A percentile compares a stretch with the other conserved stretches of the same genome.
These are phyloP conservation scores for Linnemannia elongata DNA, from an alignment of 192 early-diverging fungal genomes.

Conservation along the genomic window DNA sequence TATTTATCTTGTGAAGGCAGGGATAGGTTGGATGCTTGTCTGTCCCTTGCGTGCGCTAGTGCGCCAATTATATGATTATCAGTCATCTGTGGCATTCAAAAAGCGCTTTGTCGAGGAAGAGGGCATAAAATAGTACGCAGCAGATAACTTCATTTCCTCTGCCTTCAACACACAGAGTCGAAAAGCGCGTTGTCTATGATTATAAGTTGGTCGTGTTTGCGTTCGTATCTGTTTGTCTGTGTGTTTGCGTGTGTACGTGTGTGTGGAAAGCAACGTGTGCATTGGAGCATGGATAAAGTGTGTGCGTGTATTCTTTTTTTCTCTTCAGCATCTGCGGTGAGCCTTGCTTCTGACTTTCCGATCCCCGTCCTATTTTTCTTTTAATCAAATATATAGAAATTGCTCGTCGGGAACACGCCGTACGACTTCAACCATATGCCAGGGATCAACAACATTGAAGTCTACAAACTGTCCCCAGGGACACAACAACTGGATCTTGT, in stretches of 20 bases:
- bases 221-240: background rate
- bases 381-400: conserved; percentile 32
- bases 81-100: conserved; percentile 6
- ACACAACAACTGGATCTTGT: conserved; percentile 49
- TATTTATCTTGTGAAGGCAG: background rate
- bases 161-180: background rate
- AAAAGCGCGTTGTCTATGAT: background rate
- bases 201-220: background rate
- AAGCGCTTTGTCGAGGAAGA: background rate
- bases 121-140: background rate
- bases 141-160: background rate
- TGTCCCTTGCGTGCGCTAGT: background rate
- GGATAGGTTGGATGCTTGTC: background rate
- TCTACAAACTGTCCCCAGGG: conserved; percentile 33
- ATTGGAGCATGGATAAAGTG: background rate
- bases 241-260: background rate
- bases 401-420: conserved; percentile 26
- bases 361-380: background rate
- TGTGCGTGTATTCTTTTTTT: background rate
- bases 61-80: background rate
- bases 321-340: background rate
- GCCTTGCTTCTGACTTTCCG: background rate
- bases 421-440: conserved; percentile 39
- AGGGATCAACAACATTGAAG: conserved; percentile 38
- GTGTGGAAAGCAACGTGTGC: background rate